These are phyloP conservation scores for Pichia scutulata DNA, from an alignment of 805 yeast species.

Conservation along the genomic window DNA sequence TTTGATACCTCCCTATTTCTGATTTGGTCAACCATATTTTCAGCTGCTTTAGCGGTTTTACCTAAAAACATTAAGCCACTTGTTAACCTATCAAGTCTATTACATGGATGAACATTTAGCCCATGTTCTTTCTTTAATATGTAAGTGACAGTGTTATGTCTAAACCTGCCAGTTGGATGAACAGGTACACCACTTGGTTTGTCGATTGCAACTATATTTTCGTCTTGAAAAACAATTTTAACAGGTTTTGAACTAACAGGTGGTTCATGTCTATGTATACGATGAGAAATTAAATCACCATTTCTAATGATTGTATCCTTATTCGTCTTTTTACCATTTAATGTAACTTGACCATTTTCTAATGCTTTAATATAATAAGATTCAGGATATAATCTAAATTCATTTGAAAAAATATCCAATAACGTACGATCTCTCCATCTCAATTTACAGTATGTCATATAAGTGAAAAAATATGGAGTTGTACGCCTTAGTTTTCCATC, in stretches of 20 bases:
- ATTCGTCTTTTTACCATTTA: slow-evolving; percentile 61
- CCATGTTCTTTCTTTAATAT: slow-evolving; percentile 66
- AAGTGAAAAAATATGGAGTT: slow-evolving; percentile 81
- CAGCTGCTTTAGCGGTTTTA: slow-evolving; percentile 72
- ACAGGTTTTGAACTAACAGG: slow-evolving; percentile 58
- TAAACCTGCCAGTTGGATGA: slow-evolving; percentile 86
- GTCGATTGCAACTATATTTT: slow-evolving; percentile 71
- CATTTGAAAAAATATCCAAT: slow-evolving; percentile 72
- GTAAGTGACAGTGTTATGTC: slow-evolving; percentile 70
- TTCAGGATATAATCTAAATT: slow-evolving; percentile 73
- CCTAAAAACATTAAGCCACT: slow-evolving; percentile 93
- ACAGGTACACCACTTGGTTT: slow-evolving; percentile 95
- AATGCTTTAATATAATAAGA: slow-evolving; percentile 54
- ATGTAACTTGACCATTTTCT: slow-evolving; percentile 57
- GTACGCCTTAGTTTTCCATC: slow-evolving; percentile 64
- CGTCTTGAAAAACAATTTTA: slow-evolving; percentile 65
- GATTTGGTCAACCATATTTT: slow-evolving; percentile 61
- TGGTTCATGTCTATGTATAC: slow-evolving; percentile 86
- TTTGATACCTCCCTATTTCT: slow-evolving; percentile 69
- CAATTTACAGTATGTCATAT: slow-evolving; percentile 81
- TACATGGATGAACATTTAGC: slow-evolving; percentile 68
- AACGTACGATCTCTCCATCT: slow-evolving; percentile 87
- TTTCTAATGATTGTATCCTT: slow-evolving; percentile 61
- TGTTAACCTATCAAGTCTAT: slow-evolving; percentile 82
- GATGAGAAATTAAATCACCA: slow-evolving; percentile 77